Base-by-base conservation (phyloP, 768 basidiomycete species). In the Neoboletus subvelutipes region DNA sequence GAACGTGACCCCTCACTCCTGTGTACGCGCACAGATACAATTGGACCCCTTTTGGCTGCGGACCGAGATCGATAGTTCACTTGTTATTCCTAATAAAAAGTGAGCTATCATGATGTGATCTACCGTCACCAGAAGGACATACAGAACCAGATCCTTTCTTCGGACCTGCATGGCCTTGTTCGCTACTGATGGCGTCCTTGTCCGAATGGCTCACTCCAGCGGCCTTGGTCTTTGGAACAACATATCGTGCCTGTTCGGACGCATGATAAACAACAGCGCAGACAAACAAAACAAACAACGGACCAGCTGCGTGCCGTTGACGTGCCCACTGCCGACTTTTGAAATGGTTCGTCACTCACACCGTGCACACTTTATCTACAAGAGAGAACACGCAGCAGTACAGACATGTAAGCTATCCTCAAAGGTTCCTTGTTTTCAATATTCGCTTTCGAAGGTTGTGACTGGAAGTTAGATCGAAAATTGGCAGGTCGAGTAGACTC, bases 201-300 rank as follows among this genome's bases (percentile, higher is more conserved):
- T 18, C 2, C 0, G 9, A 10, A 39, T 10, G 37, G 18, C 18
- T 18, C 18, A 4, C 18, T 39, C 18, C 3, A 39, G 8, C 37
- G 18, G 4, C 37, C 0, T 36, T 1, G 34, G 34, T 5, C 11
- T 5, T 0, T 37, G 17, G 4, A 0, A 6, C 1, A 18, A 0
- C 13, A n/a, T n/a, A n/a, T n/a, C n/a, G n/a, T n/a, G n/a, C n/a
- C n/a, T n/a, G n/a, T 18, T 50, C 26, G n/a, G 49, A 40, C 3
- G 10, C n/a, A n/a, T n/a, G n/a, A 40, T 20, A 40, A 20, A 20
- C n/a, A 40, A 12, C 11, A 4, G 11, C 4, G 8, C 39, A n/a
- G 3, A 20, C 11, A 12, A 40, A 40, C 39, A 12, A 20, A 40
- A 40, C 39, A 40, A 12, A 40, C 15, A 17, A 48, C 47, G 15